Base-by-base conservation (phyloP, 176 grass and related monocot species). In the Elaeis guineensis region DNA sequence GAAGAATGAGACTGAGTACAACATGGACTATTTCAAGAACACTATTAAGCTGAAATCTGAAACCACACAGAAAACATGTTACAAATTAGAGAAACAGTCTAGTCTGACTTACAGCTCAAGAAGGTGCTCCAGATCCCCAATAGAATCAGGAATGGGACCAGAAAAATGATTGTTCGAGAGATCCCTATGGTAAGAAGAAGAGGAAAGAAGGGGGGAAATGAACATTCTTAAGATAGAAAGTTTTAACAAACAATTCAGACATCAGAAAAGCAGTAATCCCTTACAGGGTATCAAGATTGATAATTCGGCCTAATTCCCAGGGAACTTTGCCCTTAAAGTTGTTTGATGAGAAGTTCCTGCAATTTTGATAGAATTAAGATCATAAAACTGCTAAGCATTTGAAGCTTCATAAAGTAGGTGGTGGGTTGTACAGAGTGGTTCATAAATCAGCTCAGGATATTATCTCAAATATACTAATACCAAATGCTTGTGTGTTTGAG, bases 271-370 rank as follows among this genome's bases (percentile, higher is more conserved):
- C 69, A 64, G 52, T 57, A 16, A 65, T 24, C 74, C 15, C 93
- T 92, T 83, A 98, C 93, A 98, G 67, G 60, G 88, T 98, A 71
- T 98, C 93, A 78, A 98, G 80, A 57, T 98, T 98, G 66, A 98
- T 25, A 58, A 98, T 89, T 23, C 63, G 85, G 58, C 93, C 93
- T 61, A 98, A 80, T 61, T 98, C 93, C 52, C 76, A 55, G 6
- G 93, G 87, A 75, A 98, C 83, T 64, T 74, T 75, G 17, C 93
- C 93, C 57, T 92, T 86, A 63, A 98, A 92, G 80, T 75, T 76
- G 69, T 98, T 98, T n/a, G 79, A 92, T 61, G 93, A 98, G 18
- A 98, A 75, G 50, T 98, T 98, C 67, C 93, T 98, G 64, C 56
- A 78, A 8, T 70, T 57, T 44, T 44, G 35, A 44, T 11, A 44